Base-by-base conservation (phyloP, 805 yeast genomes). In the Sugiyamaella mastotermitis region DNA sequence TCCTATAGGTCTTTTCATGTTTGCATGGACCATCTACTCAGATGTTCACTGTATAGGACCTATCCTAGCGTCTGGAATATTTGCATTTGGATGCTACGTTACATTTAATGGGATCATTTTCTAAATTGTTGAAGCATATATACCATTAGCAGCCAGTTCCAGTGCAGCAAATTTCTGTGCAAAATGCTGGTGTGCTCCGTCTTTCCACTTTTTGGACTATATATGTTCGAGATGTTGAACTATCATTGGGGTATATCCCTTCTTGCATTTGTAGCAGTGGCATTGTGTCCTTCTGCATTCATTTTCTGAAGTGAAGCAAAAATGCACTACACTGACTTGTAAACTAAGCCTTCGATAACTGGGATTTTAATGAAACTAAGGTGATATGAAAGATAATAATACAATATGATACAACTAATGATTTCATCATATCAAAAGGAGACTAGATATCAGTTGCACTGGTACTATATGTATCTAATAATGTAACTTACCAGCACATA, bases 131-230 rank as follows among this genome's bases (percentile, higher is more conserved):
- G 50, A 46, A 19, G 41, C 62, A 5, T 55, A 65, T 49, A 57
- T 61, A 32, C 58, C 76, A 23, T 71, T 72, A 23, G 80, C 85
- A 16, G 95, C 95, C 0, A 78, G 88, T 11, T 88, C 94, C 3
- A 60, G 85, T 45, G 94, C 94, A 26, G 95, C 95, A 11, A 87
- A 85, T 62, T 85, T 83, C 57, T 66, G 86, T 53, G 60, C 80
- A 41, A 74, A 95, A 62, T 86, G 85, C 55, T 49, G 79, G 19
- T 57, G 82, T 44, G 85, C 94, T 8, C 77, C 5, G 83, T 78
- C 16, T 79, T 86, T 68, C 95, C 95, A 40, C 66, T 87, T 42
- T 86, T 87, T 62, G 83, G 87, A 1, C 73, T 78, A 15, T 95
- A 86, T 61, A 83, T 87, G 94, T 80, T 81, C 64, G 57, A 70